Evolutionary conservation across 495 filamentous ascomycete species (phyloP).

Genomic region (Trichoderma reesei): DNA sequence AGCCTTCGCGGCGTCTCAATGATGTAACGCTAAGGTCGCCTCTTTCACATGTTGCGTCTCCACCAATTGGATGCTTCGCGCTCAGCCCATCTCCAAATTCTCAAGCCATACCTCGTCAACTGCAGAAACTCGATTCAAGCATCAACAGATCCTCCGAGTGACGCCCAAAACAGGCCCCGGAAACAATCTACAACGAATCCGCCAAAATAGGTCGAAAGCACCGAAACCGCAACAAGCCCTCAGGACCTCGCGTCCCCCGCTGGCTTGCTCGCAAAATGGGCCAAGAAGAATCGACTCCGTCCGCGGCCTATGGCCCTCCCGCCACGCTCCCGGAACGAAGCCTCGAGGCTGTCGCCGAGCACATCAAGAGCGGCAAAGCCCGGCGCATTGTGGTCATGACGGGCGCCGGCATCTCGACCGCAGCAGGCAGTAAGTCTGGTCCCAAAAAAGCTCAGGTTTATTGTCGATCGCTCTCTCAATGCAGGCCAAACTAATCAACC

Average conservation of each 20-base stretch:
- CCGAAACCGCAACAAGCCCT: constrained; percentile 4
- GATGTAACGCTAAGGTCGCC: constrained; percentile 2
- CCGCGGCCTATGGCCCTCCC: neutral
- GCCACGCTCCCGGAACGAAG: neutral
- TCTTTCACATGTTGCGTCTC: neutral
- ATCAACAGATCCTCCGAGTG: too few relatives aligned
- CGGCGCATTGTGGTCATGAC: constrained; percentile 47
- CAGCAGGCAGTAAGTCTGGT: constrained; percentile 40
- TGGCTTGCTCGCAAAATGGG: constrained; percentile 11
- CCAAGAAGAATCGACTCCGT: constrained; percentile 1
- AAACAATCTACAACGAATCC: neutral
- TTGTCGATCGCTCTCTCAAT: too few relatives aligned
- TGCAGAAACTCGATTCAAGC: neutral
- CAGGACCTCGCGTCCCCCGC: constrained; percentile 10
- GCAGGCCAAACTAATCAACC: neutral
- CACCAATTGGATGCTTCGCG: neutral
- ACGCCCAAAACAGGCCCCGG: too few relatives aligned
- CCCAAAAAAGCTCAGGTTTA: too few relatives aligned
- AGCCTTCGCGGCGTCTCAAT: neutral
- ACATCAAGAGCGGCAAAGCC: constrained; percentile 51
- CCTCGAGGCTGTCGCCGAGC: constrained; percentile 8
- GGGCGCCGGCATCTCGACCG: constrained; percentile 51
- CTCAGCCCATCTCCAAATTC: too few relatives aligned
- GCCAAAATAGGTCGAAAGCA: constrained; percentile 12
- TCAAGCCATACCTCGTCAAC: neutral